phyloP scores from a whole-genome alignment of 768 basidiomycete species.

The Suillus spraguei region DNA sequence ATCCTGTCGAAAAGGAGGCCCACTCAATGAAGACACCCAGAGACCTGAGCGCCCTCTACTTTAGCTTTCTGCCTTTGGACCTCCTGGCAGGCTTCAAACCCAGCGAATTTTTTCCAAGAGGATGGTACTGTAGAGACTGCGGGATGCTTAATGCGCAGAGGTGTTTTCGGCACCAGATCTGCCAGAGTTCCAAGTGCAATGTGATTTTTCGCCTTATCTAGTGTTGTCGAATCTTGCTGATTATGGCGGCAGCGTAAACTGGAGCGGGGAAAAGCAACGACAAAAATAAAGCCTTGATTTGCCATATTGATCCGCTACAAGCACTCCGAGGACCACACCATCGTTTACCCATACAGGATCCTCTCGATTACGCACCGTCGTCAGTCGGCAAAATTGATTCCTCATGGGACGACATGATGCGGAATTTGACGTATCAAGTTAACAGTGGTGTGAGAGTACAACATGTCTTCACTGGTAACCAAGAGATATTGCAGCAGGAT shows the following conservation, averaged over 20 bases:
- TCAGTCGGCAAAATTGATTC: conserved; percentile 15
- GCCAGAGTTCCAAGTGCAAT: conserved; percentile 42
- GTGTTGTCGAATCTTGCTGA: conserved; percentile 14
- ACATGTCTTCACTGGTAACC: conserved; percentile 55
- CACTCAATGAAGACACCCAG: conserved; percentile 24
- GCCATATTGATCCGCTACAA: conserved; percentile 23
- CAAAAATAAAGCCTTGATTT: conserved; percentile 12
- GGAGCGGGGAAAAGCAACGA: conserved; percentile 14
- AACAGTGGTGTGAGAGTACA: conserved; percentile 30
- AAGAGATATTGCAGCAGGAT: conserved; percentile 38
- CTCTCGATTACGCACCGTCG: conserved; percentile 22
- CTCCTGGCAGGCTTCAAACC: conserved; percentile 33
- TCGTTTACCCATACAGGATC: conserved; percentile 18
- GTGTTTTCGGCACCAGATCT: conserved; percentile 49
- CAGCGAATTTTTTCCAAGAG: conserved; percentile 40
- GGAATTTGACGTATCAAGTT: conserved; percentile 27
- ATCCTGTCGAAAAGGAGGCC: conserved; percentile 14
- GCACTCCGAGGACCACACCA: conserved; percentile 26
- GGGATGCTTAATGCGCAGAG: conserved; percentile 51
- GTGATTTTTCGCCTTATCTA: conserved; percentile 29
- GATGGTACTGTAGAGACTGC: conserved; percentile 52
- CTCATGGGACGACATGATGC: conserved; percentile 36
- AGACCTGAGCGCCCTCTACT: conserved; percentile 29
- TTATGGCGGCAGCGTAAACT: background rate
- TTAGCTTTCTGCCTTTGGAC: conserved; percentile 33